Percentiles rank a stretch among this genome's conserved stretches.
Evolutionary conservation across 2,329 filamentous ascomycete species (phyloP).

Genomic region (Graphilbum fragrans): DNA sequence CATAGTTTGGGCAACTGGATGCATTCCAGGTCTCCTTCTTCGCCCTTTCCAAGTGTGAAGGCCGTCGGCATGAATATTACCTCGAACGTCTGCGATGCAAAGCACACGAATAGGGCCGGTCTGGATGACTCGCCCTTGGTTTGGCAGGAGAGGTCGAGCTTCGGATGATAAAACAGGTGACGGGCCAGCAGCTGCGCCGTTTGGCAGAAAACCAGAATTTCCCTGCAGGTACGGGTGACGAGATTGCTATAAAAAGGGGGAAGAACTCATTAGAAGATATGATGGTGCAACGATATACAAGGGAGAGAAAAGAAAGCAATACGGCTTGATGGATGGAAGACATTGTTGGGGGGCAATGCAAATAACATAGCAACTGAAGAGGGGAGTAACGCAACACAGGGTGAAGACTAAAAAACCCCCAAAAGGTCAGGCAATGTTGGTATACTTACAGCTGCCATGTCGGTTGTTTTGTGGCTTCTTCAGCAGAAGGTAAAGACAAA

Average conservation of each 20-base stretch:
- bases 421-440: too few relatives aligned
- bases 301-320: not conserved
- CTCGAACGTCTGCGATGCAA: constrained; percentile 62
- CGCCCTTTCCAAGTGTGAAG: too few relatives aligned
- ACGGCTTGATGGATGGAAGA: too few relatives aligned
- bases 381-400: not conserved
- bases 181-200: constrained; percentile 39
- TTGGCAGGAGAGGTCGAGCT: constrained; percentile 52
- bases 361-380: too few relatives aligned
- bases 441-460: constrained; percentile 10
- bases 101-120: constrained; percentile 54
- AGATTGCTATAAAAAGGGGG: constrained; percentile 14
- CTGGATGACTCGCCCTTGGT: constrained; percentile 55
- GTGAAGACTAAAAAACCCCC: not conserved
- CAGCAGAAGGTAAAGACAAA: not conserved
- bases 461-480: not conserved
- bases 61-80: too few relatives aligned
- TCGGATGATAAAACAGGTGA: constrained; percentile 39
- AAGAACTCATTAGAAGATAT: not conserved
- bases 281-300: too few relatives aligned
- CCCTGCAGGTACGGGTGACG: constrained; percentile 29
- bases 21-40: too few relatives aligned
- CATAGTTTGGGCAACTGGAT: too few relatives aligned
- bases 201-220: constrained; percentile 42
- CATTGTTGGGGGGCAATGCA: too few relatives aligned